Conservation (phyloP, 2,329 filamentous ascomycete species). For the Grosmannia penicillata region DNA sequence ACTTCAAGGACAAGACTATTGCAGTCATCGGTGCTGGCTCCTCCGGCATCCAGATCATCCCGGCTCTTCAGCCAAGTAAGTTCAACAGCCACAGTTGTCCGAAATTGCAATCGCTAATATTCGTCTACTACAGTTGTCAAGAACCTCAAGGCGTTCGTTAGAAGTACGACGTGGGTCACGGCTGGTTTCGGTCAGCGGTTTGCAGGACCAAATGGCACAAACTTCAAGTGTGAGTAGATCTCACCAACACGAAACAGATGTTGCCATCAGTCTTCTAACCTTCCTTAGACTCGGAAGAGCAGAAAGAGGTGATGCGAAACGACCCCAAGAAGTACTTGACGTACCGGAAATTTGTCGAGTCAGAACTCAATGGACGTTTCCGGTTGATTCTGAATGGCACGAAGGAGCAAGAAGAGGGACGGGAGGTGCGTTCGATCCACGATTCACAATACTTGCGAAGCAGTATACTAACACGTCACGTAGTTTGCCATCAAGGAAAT, state of each 20-base stretch:
- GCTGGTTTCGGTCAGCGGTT: slow-evolving; percentile 10
- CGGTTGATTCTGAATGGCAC: slow-evolving; percentile 19
- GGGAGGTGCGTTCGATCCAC: not conserved
- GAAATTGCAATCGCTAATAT: not conserved
- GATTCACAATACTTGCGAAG: not conserved
- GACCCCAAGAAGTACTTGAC: slow-evolving; percentile 36
- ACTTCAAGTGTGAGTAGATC: slow-evolving; percentile 3
- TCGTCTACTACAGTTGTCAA: slow-evolving; percentile 2
- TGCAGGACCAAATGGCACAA: not conserved
- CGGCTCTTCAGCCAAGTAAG: slow-evolving; percentile 1
- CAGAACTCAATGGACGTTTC: slow-evolving; percentile 35
- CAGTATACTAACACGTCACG: not conserved
- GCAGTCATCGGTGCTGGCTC: slow-evolving; percentile 40
- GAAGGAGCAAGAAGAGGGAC: slow-evolving; percentile 5
- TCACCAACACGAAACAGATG: not conserved
- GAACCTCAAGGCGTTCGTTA: slow-evolving; percentile 11
- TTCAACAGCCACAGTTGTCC: no score
- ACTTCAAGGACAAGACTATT: slow-evolving; percentile 29
- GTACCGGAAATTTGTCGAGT: slow-evolving; percentile 33
- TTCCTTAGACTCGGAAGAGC: slow-evolving; percentile 20
- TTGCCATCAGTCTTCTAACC: not conserved
- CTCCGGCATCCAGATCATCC: slow-evolving; percentile 32
- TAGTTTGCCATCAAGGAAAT: slow-evolving; percentile 4
- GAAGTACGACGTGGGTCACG: slow-evolving; percentile 12
- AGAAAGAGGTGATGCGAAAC: slow-evolving; percentile 31